Conservation (phyloP, 2,329 filamentous ascomycete genomes). For the Monosporascus sp. region DNA sequence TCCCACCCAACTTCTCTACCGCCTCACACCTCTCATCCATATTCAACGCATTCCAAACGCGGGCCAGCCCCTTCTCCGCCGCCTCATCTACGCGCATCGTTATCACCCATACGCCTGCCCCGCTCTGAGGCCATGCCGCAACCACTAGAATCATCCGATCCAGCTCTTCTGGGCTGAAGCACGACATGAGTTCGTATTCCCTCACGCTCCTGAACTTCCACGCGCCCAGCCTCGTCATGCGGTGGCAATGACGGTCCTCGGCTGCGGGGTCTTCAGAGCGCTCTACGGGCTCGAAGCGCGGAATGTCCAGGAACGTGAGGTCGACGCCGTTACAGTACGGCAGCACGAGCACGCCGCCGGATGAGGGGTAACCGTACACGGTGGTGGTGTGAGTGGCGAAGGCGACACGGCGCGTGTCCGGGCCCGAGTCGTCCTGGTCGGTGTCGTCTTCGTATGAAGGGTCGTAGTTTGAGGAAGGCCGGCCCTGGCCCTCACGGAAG, state of each 20-base stretch:
- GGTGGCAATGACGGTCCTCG: conserved; percentile 8
- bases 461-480: neutral
- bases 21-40: conserved; percentile 9
- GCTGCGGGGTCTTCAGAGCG: conserved; percentile 4
- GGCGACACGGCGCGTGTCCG: neutral
- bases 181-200: no score
- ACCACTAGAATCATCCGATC: neutral
- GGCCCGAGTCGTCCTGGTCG: neutral
- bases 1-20: conserved; percentile 4
- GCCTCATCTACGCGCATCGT: neutral
- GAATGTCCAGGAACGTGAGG: conserved; percentile 7
- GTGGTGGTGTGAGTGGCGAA: neutral
- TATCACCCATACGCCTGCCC: conserved; percentile 8
- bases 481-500: neutral
- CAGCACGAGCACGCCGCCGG: conserved; percentile 4
- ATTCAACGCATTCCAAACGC: conserved; percentile 6
- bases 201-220: conserved; percentile 2
- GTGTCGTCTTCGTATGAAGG: neutral
- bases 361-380: conserved; percentile 6
- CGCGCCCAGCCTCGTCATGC: conserved; percentile 6
- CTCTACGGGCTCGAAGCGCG: conserved; percentile 5
- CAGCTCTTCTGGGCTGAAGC: no score
- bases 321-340: conserved; percentile 5
- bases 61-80: conserved; percentile 1
- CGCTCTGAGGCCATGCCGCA: conserved; percentile 5